phyloP scores from a whole-genome alignment of 192 early-diverging fungal genomes.

The Allomyces macrogynus region DNA sequence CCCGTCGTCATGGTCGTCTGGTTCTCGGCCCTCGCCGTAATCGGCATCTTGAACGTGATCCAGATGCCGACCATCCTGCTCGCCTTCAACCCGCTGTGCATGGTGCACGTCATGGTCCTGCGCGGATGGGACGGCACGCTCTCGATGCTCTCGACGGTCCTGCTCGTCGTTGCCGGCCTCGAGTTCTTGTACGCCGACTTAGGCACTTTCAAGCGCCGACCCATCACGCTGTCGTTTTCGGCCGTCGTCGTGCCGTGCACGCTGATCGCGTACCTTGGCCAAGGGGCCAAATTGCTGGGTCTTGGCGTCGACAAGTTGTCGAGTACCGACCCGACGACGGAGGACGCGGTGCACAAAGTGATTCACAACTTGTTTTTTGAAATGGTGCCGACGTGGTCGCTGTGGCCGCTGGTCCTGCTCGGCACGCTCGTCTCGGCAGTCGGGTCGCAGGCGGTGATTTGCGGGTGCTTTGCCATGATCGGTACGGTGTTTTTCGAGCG shows the following conservation, averaged over 20 bases:
- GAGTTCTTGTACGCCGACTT: background rate
- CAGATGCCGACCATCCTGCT: background rate
- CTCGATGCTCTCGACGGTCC: background rate
- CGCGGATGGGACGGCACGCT: background rate
- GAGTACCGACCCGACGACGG: too few relatives aligned
- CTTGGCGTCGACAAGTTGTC: too few relatives aligned
- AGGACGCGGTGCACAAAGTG: background rate
- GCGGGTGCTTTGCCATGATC: background rate
- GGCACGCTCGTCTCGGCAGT: background rate
- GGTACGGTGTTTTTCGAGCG: background rate
- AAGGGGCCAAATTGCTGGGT: too few relatives aligned
- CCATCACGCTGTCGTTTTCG: background rate
- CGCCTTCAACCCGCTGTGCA: background rate
- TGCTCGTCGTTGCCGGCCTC: background rate
- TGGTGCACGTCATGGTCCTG: background rate
- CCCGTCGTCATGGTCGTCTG: background rate
- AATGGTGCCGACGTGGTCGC: background rate
- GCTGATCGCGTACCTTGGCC: too few relatives aligned
- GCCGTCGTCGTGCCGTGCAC: background rate
- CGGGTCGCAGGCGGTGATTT: background rate
- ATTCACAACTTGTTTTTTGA: conserved; percentile 1
- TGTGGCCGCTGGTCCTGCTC: background rate
- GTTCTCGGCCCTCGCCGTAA: background rate
- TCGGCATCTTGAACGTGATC: background rate
- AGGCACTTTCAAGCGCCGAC: background rate